Evolutionary conservation across 2,329 filamentous ascomycete genomes (phyloP), one percentile per base, ranked within the genome.

Genomic region (Apiospora saccharicola): DNA sequence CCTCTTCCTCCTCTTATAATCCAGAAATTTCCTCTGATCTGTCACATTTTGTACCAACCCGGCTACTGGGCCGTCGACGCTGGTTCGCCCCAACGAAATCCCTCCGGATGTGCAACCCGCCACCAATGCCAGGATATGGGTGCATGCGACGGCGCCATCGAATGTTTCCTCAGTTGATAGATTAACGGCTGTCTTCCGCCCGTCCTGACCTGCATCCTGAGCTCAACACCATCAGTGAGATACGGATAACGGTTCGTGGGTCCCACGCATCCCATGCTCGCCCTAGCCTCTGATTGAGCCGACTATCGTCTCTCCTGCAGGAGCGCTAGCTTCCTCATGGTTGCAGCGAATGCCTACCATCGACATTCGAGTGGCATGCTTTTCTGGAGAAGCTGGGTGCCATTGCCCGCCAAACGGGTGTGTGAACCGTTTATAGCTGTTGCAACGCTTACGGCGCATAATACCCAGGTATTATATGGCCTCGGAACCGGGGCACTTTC

Each of bases 101-200:
- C 57, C 57, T n/a, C 57, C 57, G 57, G 57, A 64, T 64, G 57
- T n/a, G 41, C 57, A 22, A 64, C 57, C 57, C 57, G 57, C 57
- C 57, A 41, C 57, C 57, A 64, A 41, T 41, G 57, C 57, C 30
- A 64, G 57, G 57, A 12, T 64, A n/a, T n/a, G 57, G 30, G 57
- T 41, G 30, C 57, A 64, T 64, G 57, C 30, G 19, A 64, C 57
- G 57, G 57, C 34, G 22, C 57, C 57, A 64, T 64, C 57, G 34
- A 37, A n/a, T n/a, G 57, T 64, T 64, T 64, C 57, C 57, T 41
- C 19, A 41, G 57, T 41, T 64, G 57, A 41, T 64, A 64, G 34
- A 64, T 64, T 64, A 64, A 64, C 57, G 57, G 57, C 34, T 22
- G 57, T 19, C 30, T 64, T 41, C 57, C 57, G 57, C 57, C 57